Evolutionary conservation across 768 basidiomycete species (phyloP), one percentile per base, ranked within the genome.

Genomic region (Suillus weaverae): DNA sequence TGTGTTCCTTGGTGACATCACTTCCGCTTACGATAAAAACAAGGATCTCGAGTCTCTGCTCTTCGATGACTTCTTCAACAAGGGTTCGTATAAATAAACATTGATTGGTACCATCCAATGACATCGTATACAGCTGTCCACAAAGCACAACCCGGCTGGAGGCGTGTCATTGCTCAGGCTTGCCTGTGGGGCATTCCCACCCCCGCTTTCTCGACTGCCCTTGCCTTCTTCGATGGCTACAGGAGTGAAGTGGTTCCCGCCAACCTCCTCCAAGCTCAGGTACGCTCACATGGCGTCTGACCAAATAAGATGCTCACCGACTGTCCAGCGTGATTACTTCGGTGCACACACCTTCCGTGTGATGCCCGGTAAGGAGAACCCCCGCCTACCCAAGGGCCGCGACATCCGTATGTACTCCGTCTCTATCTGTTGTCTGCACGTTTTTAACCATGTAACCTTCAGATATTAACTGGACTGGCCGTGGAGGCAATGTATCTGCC

Each of bases 401-500:
- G 93, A 97, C 76, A 95, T 98, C 77, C 93, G 92, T 94, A 76
- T 72, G 93, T 87, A 26, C 48, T 38, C 41, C 68, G n/a, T 60
- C 6, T 50, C 46, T 26, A 5, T 22, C 6, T n/a, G 36, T 48
- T n/a, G 36, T 48, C 32, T 60, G 35, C 13, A 54, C 30, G 33
- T 16, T 33, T 63, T 61, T 66, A 64, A 71, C 16, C 46, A 11
- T 36, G 35, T 10, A 20, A 59, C 5, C 20, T 41, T 14, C 65
- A 92, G 97, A 99, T 81, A 84, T 97, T 81, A 98, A 97, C 85
- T 99, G 97, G 97, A 99, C 96, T 70, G 97, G 97, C 54, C 94
- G 94, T 69, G 97, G 97, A 60, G 97, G 97, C 69, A 94, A 89
- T 70, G 95, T 97, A 63, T 94, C 97, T 62, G 91, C 95, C 44